Evolutionary conservation across 2,329 filamentous ascomycete genomes (phyloP), one percentile per base, ranked within the genome.

Genomic region (Trichocomaceae sp.): DNA sequence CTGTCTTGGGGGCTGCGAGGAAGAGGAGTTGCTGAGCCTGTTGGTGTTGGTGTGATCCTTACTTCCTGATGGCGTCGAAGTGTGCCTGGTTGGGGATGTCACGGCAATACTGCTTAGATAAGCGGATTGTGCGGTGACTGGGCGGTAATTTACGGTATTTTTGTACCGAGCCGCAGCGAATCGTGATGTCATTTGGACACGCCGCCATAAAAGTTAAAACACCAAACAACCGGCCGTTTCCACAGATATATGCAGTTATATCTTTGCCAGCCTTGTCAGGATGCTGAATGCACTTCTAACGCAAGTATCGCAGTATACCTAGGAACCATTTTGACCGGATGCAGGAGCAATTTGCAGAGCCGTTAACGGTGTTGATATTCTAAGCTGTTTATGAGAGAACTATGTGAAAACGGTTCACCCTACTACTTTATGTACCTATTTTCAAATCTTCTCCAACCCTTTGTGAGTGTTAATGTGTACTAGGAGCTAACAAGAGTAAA

Each of bases 181-280:
- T 26, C 23, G 44, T 53, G 51, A 53, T 53, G 51, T 53, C 51
- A 53, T 53, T 20, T 53, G 22, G 39, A 41, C 47, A 52, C 39
- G 15, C 15, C 37, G 17, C 7, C 17, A 7, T 8, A 41, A 4
- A 41, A 42, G 17, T 12, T 6, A 4, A 20, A 20, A 22, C 39
- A 41, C 26, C 26, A 8, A 8, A 29, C 26, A 29, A 8, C 26
- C 10, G 26, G 26, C 2, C 26, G 7, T 29, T 29, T 29, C 26
- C 26, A 29, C 26, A 8, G 5, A 15, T 5, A 35, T 15, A 15
- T 35, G n/a, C n/a, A n/a, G n/a, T n/a, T n/a, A n/a, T n/a, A n/a
- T n/a, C n/a, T n/a, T n/a, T n/a, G n/a, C n/a, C n/a, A 13, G 13
- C 31, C 12, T 33, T 33, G 8, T 35, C 13, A 35, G 15, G 13